A percentile compares a stretch with the other conserved stretches of the same genome.
Evolutionary conservation across 1,139 yeast species (phyloP).

Genomic region (Wickerhamomyces sp.): DNA sequence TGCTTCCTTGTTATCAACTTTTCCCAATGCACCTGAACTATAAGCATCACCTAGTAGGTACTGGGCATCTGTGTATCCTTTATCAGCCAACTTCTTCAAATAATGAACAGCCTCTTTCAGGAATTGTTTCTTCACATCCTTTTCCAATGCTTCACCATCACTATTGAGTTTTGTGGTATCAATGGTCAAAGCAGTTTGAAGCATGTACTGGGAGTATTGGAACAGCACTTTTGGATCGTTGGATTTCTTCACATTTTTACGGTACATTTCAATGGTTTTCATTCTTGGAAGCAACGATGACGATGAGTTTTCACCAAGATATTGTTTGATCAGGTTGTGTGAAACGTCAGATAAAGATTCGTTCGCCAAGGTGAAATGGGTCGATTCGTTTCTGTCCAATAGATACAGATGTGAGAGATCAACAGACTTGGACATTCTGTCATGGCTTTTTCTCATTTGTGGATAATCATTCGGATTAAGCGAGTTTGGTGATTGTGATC

Average conservation of each 20-base stretch:
- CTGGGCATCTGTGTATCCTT: conserved; percentile 87
- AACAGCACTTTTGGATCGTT: conserved; percentile 83
- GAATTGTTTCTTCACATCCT: conserved; percentile 35
- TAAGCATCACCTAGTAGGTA: conserved; percentile 85
- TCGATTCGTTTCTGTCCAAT: conserved; percentile 26
- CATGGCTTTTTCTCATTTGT: conserved; percentile 7
- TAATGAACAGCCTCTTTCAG: conserved; percentile 74
- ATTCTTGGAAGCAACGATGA: conserved; percentile 64
- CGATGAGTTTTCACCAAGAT: conserved; percentile 44
- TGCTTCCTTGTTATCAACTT: conserved; percentile 75
- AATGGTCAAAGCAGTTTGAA: conserved; percentile 72
- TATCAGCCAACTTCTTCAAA: conserved; percentile 67
- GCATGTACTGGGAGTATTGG: conserved; percentile 87
- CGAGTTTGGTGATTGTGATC: conserved; percentile 18
- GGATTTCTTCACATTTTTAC: conserved; percentile 78
- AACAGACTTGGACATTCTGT: conserved; percentile 28
- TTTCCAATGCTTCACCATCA: conserved; percentile 17
- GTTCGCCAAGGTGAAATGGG: conserved; percentile 32
- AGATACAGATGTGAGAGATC: conserved; percentile 35
- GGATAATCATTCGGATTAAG: background rate
- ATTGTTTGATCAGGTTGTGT: conserved; percentile 36
- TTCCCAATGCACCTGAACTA: conserved; percentile 81
- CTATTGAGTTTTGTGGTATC: conserved; percentile 26
- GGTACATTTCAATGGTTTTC: conserved; percentile 81
- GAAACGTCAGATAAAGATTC: conserved; percentile 35